Evolutionary conservation across 257 asterid genomes (phyloP), one percentile per base, ranked within the genome.

Genomic region (Nyctanthes arbortristis): DNA sequence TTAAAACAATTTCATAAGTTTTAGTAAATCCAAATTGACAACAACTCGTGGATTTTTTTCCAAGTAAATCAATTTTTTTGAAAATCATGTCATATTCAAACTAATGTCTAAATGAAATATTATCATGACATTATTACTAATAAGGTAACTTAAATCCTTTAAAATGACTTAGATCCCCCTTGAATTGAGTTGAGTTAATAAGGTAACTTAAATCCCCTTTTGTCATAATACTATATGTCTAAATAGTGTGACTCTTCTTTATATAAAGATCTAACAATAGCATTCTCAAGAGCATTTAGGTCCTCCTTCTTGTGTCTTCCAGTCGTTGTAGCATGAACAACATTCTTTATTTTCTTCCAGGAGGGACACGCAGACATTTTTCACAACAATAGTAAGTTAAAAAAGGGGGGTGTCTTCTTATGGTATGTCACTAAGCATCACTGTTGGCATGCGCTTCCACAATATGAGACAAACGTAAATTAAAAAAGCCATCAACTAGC

Each of bases 231-330:
- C n/a, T n/a, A n/a, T n/a, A n/a, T n/a, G n/a, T n/a, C n/a, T n/a
- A n/a, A n/a, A n/a, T n/a, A n/a, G 7, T 20, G 7, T 52, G 3
- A 52, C n/a, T n/a, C n/a, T 52, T 22, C n/a, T n/a, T 20, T 1
- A 9, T 7, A 52, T 18, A 22, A 0, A 11, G 31, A 40, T 40
- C n/a, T 1, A 18, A 40, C 14, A 66, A 31, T 5, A 28, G 2
- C 28, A 31, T 22, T 34, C 31, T 77, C 72, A 80, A 77, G 85
- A 82, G 73, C 82, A 80, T 57, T 80, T 70, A 4, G 82, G 80
- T 12, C 77, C 72, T 45, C 84, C 82, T 69, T 76, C 54, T 2
- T 69, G 8, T 8, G 77, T 69, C 77, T 70, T 80, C 70, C 74
- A 73, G 16, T 73, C 3, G 1, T 58, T 45, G 73, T 80, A 77